phyloP scores from a whole-genome alignment of 2,329 filamentous ascomycete genomes.

The Colletotrichum navitas region DNA sequence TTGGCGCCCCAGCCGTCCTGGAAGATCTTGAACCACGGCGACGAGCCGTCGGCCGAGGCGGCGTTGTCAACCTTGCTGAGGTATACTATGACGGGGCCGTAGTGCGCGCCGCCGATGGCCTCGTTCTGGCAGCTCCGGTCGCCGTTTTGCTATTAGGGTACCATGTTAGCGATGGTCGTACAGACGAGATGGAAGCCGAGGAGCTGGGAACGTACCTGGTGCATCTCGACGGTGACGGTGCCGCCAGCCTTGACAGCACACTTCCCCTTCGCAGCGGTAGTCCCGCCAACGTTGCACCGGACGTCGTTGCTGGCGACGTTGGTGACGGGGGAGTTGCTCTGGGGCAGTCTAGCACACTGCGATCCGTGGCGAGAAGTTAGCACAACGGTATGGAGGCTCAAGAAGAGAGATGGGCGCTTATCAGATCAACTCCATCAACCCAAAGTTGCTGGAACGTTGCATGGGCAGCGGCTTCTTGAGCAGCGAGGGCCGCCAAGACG shows the following conservation, averaged over 20 bases:
- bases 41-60: slow-evolving; percentile 56
- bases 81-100: slow-evolving; percentile 66
- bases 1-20: slow-evolving; percentile 58
- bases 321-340: slow-evolving; percentile 64
- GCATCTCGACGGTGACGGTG: slow-evolving; percentile 69
- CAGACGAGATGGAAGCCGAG: neutral
- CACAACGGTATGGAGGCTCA: neutral
- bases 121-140: slow-evolving; percentile 61
- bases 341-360: slow-evolving; percentile 62
- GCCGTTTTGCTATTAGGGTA: slow-evolving; percentile 54
- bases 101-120: slow-evolving; percentile 67
- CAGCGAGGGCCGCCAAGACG: slow-evolving; percentile 50
- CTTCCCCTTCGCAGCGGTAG: slow-evolving; percentile 53
- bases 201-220: slow-evolving; percentile 53
- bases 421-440: slow-evolving; percentile 58
- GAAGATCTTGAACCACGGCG: slow-evolving; percentile 67
- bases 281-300: slow-evolving; percentile 59
- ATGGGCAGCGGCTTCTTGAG: slow-evolving; percentile 57
- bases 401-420: slow-evolving; percentile 45
- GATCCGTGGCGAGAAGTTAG: slow-evolving; percentile 49
- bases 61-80: slow-evolving; percentile 64
- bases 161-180: slow-evolving; percentile 27
- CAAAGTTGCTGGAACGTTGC: slow-evolving; percentile 64
- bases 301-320: slow-evolving; percentile 58
- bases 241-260: slow-evolving; percentile 62